Conservation (phyloP, 208 protist genomes). For the Acanthamoeba royreba region DNA sequence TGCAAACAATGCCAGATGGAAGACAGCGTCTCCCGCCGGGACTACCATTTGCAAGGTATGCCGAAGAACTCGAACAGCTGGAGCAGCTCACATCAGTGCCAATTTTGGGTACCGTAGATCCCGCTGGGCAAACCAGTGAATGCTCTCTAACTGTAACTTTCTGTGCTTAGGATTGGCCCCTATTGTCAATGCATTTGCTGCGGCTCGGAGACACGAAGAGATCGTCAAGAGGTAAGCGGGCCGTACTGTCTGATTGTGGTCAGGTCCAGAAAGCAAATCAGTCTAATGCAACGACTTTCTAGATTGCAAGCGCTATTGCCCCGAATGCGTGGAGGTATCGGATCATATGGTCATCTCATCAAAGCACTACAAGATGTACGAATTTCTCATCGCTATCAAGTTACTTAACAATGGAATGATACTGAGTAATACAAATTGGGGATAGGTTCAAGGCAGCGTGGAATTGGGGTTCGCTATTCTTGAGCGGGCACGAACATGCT, state of each 20-base stretch:
- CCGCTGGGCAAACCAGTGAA: neutral
- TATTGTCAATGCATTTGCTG: neutral
- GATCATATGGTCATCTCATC: neutral
- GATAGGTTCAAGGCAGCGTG: neutral
- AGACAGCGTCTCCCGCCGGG: neutral
- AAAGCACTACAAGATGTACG: neutral
- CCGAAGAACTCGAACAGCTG: neutral
- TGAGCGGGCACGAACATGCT: neutral
- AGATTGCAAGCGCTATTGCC: neutral
- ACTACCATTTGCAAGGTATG: neutral
- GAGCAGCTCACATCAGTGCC: neutral
- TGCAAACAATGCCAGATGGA: neutral
- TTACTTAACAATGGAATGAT: neutral
- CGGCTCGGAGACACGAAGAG: neutral
- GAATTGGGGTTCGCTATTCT: neutral
- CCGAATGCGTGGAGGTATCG: neutral
- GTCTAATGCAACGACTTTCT: neutral
- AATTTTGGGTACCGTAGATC: neutral
- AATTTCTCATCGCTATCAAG: neutral
- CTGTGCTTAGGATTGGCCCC: neutral
- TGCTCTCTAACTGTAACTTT: neutral
- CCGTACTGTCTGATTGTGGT: neutral
- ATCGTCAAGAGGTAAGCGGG: neutral
- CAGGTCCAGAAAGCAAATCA: no score
- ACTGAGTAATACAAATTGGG: neutral